phyloP scores from a whole-genome alignment of 768 basidiomycete species.

The Phallus indusiatus region DNA sequence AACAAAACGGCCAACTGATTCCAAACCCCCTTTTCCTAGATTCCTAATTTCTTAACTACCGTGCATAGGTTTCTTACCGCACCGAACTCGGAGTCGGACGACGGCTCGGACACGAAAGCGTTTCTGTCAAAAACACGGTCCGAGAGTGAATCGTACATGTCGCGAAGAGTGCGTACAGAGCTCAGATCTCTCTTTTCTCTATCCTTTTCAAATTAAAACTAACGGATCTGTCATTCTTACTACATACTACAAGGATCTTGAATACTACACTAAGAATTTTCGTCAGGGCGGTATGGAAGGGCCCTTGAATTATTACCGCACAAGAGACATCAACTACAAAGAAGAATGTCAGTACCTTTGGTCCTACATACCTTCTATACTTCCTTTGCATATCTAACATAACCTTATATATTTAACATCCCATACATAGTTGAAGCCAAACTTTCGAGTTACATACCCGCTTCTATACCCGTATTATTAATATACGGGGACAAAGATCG shows the following conservation, averaged over 20 bases:
- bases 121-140: no score
- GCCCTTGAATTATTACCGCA: constrained; percentile 73
- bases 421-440: constrained; percentile 31
- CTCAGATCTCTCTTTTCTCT: background rate
- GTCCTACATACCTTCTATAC: no score
- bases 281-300: constrained; percentile 48
- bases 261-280: constrained; percentile 40
- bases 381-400: constrained; percentile 12
- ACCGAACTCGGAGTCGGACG: background rate
- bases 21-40: no score
- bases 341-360: no score
- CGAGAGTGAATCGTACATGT: no score
- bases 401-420: no score
- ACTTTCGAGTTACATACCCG: constrained; percentile 33
- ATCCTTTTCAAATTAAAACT: constrained; percentile 9
- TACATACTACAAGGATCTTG: constrained; percentile 54
- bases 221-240: constrained; percentile 9
- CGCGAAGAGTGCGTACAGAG: no score
- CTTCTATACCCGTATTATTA: constrained; percentile 49
- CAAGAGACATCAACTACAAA: constrained; percentile 46
- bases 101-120: background rate
- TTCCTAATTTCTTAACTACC: background rate
- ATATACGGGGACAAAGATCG: constrained; percentile 50
- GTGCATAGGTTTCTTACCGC: background rate
- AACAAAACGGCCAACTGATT: no score